These are phyloP conservation scores for Colletotrichum paranaense DNA, from an alignment of 2,329 filamentous ascomycete genomes.

Conservation along the genomic window DNA sequence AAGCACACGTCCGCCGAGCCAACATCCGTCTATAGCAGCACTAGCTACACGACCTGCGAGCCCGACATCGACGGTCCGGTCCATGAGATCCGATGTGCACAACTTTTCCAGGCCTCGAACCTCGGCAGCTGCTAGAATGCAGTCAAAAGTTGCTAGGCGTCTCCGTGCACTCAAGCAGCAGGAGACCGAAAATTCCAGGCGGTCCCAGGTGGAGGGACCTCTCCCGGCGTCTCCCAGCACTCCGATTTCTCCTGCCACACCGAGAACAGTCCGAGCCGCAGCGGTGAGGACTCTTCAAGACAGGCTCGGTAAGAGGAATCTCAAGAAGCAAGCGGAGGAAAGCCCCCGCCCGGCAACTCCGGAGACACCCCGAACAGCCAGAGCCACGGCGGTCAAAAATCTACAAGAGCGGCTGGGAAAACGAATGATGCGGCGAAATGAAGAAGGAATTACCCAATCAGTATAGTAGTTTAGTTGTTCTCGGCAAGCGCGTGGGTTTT, in stretches of 20 bases:
- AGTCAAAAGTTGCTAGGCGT: slow-evolving; percentile 16
- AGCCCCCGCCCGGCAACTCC: neutral
- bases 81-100: slow-evolving; percentile 1
- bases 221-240: neutral
- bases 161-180: slow-evolving; percentile 9
- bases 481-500: neutral
- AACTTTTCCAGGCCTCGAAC: slow-evolving; percentile 30
- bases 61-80: neutral
- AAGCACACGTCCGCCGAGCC: slow-evolving; percentile 1
- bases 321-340: neutral
- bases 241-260: neutral
- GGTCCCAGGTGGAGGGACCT: neutral
- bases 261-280: slow-evolving; percentile 5
- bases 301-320: slow-evolving; percentile 8
- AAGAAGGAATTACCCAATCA: neutral
- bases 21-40: neutral
- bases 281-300: slow-evolving; percentile 20
- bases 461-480: no score
- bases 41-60: neutral
- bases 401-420: slow-evolving; percentile 16
- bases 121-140: slow-evolving; percentile 29
- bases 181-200: neutral
- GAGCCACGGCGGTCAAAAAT: slow-evolving; percentile 11
- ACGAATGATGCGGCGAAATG: slow-evolving; percentile 19
- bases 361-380: neutral